Evolutionary conservation across 2,329 filamentous ascomycete species (phyloP).

Genomic region (Trichoderma atrobrunneum): DNA sequence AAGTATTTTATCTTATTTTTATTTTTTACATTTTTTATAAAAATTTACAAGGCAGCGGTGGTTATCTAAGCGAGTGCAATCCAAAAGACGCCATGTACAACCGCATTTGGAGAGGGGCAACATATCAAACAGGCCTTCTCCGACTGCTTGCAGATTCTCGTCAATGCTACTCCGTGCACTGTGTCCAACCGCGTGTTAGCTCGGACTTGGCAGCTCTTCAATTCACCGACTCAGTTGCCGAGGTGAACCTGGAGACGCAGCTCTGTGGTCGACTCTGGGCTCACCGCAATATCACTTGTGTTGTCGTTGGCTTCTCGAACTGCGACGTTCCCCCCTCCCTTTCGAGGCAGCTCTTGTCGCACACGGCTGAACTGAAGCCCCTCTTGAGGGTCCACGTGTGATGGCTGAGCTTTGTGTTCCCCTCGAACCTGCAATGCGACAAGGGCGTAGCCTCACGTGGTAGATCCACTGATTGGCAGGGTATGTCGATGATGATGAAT

Average conservation of each 20-base stretch:
- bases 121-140: background rate
- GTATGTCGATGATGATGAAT: constrained; percentile 16
- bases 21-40: background rate
- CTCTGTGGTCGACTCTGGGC: background rate
- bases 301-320: constrained; percentile 3
- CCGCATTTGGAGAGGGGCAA: background rate
- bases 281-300: constrained; percentile 18
- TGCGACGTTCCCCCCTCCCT: constrained; percentile 14
- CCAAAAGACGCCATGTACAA: background rate
- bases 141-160: constrained; percentile 13
- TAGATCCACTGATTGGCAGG: constrained; percentile 24
- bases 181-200: constrained; percentile 9
- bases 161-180: background rate
- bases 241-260: constrained; percentile 8
- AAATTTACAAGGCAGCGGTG: background rate
- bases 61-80: constrained; percentile 1
- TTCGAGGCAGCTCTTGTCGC: background rate
- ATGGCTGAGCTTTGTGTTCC: constrained; percentile 20
- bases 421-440: constrained; percentile 20
- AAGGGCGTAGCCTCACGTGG: constrained; percentile 24
- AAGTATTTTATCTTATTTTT: background rate
- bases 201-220: constrained; percentile 10
- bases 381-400: constrained; percentile 23
- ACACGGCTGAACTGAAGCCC: constrained; percentile 12
- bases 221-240: constrained; percentile 17